Evolutionary conservation across 1,139 yeast genomes (phyloP).

Genomic region (Sugiyamaella japonica): DNA sequence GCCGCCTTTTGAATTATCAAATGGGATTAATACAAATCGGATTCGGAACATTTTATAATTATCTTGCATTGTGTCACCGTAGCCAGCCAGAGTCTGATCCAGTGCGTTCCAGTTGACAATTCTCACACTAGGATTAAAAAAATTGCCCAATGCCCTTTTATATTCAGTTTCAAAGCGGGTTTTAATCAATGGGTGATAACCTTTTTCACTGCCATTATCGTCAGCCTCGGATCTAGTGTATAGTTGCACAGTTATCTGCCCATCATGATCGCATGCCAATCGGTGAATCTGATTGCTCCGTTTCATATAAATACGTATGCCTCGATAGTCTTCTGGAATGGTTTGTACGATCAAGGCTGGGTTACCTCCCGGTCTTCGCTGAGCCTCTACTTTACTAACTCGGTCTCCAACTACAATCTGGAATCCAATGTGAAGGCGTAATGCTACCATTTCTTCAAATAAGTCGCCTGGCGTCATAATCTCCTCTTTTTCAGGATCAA

Average conservation of each 20-base stretch:
- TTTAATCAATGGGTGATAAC: constrained; percentile 60
- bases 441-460: constrained; percentile 83
- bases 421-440: constrained; percentile 81
- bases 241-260: constrained; percentile 73
- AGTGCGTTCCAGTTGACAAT: constrained; percentile 85
- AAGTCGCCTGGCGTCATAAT: constrained; percentile 59
- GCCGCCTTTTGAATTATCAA: constrained; percentile 55
- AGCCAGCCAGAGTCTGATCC: constrained; percentile 89
- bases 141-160: constrained; percentile 58
- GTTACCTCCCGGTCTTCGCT: constrained; percentile 59
- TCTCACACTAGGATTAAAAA: constrained; percentile 53
- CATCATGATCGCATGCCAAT: constrained; percentile 67
- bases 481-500: constrained; percentile 56
- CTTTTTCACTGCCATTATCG: constrained; percentile 23
- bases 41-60: constrained; percentile 63
- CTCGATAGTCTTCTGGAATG: constrained; percentile 48
- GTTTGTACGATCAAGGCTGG: constrained; percentile 43
- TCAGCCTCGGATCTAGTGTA: constrained; percentile 43
- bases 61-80: constrained; percentile 62
- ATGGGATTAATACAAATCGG: constrained; percentile 78
- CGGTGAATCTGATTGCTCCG: constrained; percentile 85
- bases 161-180: constrained; percentile 76
- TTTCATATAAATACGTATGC: constrained; percentile 68
- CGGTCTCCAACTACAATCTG: constrained; percentile 78
- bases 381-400: constrained; percentile 65